Conservation (phyloP, 108 stramenopile species). For the Heterococcus sp. region DNA sequence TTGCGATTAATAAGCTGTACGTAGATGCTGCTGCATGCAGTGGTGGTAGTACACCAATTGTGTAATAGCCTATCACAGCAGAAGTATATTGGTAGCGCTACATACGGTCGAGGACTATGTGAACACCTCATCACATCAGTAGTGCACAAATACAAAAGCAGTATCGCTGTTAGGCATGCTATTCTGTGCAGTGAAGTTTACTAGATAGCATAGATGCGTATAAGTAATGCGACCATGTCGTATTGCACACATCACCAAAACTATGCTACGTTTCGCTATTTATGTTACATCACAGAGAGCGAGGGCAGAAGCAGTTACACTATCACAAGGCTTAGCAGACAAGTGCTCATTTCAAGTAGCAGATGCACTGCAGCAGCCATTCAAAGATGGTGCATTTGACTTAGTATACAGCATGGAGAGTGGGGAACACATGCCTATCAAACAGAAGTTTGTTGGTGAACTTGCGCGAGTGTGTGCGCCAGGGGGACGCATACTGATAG, state of each 20-base stretch:
- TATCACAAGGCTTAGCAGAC: slow-evolving; percentile 73
- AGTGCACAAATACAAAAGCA: too few relatives aligned
- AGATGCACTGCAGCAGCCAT: slow-evolving; percentile 87
- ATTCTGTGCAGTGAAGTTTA: too few relatives aligned
- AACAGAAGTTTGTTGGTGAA: slow-evolving; percentile 66
- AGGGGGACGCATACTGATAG: slow-evolving; percentile 71
- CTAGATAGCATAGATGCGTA: too few relatives aligned
- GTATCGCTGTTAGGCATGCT: too few relatives aligned
- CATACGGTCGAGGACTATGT: too few relatives aligned
- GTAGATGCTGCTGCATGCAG: neutral
- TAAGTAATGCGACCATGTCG: too few relatives aligned
- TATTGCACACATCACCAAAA: too few relatives aligned
- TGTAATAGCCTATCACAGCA: too few relatives aligned
- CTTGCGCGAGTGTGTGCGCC: slow-evolving; percentile 61
- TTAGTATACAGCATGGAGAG: slow-evolving; percentile 90
- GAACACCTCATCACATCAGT: too few relatives aligned
- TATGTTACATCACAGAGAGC: slow-evolving; percentile 6
- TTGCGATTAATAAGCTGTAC: slow-evolving; percentile 70
- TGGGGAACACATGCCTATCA: slow-evolving; percentile 96
- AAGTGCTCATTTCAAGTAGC: slow-evolving; percentile 68
- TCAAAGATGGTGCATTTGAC: slow-evolving; percentile 77
- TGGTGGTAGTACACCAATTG: too few relatives aligned
- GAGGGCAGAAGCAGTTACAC: slow-evolving; percentile 46
- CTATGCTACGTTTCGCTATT: neutral
- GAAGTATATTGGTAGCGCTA: too few relatives aligned